Percentiles rank a stretch among this genome's conserved stretches.
phyloP scores from a whole-genome alignment of 176 grass and related monocot genomes.

The Cocos nucifera region DNA sequence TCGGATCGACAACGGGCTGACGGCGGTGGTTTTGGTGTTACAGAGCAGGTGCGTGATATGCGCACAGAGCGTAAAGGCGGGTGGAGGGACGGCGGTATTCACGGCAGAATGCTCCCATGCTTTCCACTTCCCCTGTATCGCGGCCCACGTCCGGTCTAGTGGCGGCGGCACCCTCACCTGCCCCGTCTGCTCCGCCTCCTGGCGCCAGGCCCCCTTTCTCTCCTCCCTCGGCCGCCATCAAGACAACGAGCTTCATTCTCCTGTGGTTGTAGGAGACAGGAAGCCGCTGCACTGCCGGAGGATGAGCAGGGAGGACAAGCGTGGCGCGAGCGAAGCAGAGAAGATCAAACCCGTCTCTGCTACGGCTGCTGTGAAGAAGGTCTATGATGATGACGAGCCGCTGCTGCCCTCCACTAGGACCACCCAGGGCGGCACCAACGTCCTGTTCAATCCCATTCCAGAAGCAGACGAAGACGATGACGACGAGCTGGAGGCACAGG shows the following conservation, averaged over 20 bases:
- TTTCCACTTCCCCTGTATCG: constrained; percentile 95
- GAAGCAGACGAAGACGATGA: constrained; percentile 52
- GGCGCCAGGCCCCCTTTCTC: constrained; percentile 61
- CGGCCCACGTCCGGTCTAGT: constrained; percentile 35
- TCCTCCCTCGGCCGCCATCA: constrained; percentile 25
- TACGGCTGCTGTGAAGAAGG: constrained; percentile 38
- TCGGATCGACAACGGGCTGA: background rate
- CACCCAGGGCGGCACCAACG: constrained; percentile 16
- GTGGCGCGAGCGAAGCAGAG: background rate
- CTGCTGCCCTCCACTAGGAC: constrained; percentile 26
- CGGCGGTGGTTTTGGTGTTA: background rate
- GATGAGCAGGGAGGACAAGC: too few relatives aligned
- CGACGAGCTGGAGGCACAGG: background rate
- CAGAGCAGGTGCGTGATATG: constrained; percentile 76
- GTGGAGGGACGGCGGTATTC: constrained; percentile 67
- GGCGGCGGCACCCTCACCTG: constrained; percentile 35
- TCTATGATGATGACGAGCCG: constrained; percentile 85
- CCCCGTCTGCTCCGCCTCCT: constrained; percentile 63
- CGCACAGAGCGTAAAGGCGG: constrained; percentile 48
- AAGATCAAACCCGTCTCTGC: background rate
- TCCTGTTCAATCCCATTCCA: constrained; percentile 72
- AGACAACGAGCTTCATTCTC: background rate
- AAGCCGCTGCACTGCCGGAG: too few relatives aligned
- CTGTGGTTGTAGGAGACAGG: too few relatives aligned
- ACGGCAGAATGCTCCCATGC: constrained; percentile 88